Evolutionary conservation across 306 rosid genomes (phyloP), one percentile per base, ranked within the genome.

Genomic region (Begonia masoniana): DNA sequence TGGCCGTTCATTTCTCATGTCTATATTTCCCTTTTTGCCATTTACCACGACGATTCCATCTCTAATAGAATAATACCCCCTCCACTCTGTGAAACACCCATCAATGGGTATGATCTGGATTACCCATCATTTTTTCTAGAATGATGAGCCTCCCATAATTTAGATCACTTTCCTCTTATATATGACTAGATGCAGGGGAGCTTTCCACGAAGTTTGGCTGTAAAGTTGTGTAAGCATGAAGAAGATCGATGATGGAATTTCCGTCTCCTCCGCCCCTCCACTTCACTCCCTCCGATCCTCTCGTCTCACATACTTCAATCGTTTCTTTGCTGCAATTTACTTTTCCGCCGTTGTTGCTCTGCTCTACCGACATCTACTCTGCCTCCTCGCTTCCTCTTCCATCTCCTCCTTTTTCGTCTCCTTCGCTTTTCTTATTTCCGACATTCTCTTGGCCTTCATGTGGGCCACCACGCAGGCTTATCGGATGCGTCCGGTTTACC

Each of bases 381-480:
- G 50, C 13, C 64, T 72, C 48, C 62, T 51, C 36, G 12, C 51
- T 17, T 41, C 73, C 51, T 9, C 73, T 13, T 24, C 63, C 24
- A 2, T 43, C 12, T n/a, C 68, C 43, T 52, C 61, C 52, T 56
- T 62, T 43, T 24, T 72, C 52, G 15, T 69, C 60, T 49, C 74
- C 15, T 45, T 63, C 41, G 42, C 74, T 13, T 19, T 77, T 23
- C 70, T 77, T 42, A 16, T 69, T 41, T 51, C 79, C 9, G 79
- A 77, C 55, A 6, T 65, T 21, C 4, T 77, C 31, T 39, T 69
- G 16, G 66, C 74, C 36, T 60, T 69, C 61, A 9, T 45, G 63
- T 69, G 72, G 71, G 4, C n/a, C 47, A 24, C 61, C 0, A 4
- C 59, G 0, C 76, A 77, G 55, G n/a, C 79, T 15, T 63, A 10